These are phyloP conservation scores for Beauveria scarabaeidicola DNA, from an alignment of 2,329 filamentous ascomycete species.

Conservation along the genomic window DNA sequence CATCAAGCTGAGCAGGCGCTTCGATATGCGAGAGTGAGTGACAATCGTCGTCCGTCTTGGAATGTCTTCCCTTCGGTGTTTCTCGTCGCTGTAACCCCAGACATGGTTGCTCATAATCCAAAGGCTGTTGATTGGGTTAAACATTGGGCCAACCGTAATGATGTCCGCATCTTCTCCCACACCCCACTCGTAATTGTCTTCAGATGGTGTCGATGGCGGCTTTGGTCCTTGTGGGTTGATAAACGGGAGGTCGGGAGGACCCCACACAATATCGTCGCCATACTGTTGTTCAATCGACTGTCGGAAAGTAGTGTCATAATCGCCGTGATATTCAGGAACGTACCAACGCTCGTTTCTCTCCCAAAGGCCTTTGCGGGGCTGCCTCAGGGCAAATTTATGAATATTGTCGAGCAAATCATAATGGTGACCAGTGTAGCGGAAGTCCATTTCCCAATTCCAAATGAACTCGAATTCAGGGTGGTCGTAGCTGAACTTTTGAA, in stretches of 20 bases:
- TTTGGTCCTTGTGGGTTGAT: constrained; percentile 54
- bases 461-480: constrained; percentile 73
- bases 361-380: constrained; percentile 66
- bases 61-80: constrained; percentile 43
- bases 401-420: constrained; percentile 69
- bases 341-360: constrained; percentile 66
- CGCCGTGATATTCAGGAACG: constrained; percentile 59
- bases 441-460: constrained; percentile 86
- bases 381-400: constrained; percentile 51
- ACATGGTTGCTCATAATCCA: constrained; percentile 65
- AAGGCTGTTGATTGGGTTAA: constrained; percentile 62
- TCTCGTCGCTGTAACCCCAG: constrained; percentile 52
- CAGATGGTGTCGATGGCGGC: constrained; percentile 47
- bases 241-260: constrained; percentile 49
- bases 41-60: constrained; percentile 71
- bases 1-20: constrained; percentile 64
- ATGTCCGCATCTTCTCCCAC: constrained; percentile 68
- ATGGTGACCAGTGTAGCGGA: constrained; percentile 70
- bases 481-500: constrained; percentile 67
- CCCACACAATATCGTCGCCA: constrained; percentile 57
- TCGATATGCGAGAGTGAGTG: constrained; percentile 66
- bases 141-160: constrained; percentile 70
- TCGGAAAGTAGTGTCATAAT: constrained; percentile 59
- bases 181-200: constrained; percentile 68
- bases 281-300: constrained; percentile 48